These are phyloP conservation scores for Talaromyces islandicus DNA, from an alignment of 2,329 filamentous ascomycete species.

Conservation along the genomic window DNA sequence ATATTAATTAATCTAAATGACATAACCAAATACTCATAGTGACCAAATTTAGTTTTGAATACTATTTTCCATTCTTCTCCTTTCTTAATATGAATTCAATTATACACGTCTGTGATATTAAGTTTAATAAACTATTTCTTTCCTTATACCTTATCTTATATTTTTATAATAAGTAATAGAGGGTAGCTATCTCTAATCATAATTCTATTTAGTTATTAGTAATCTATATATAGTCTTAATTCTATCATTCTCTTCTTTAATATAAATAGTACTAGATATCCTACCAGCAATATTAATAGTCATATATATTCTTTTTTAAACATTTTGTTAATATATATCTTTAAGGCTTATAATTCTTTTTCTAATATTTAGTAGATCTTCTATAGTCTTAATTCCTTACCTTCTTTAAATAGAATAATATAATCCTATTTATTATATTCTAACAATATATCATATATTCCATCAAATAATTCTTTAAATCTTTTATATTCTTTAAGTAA, in stretches of 20 bases:
- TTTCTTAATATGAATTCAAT: slow-evolving; percentile 16
- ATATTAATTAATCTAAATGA: slow-evolving; percentile 21
- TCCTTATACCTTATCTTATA: too few relatives aligned
- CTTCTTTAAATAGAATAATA: background rate
- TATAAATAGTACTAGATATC: too few relatives aligned
- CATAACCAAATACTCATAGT: slow-evolving; percentile 26
- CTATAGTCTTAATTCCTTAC: background rate
- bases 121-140: slow-evolving; percentile 17
- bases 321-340: background rate
- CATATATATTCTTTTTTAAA: background rate
- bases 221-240: too few relatives aligned
- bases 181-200: too few relatives aligned
- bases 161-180: too few relatives aligned
- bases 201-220: too few relatives aligned
- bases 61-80: slow-evolving; percentile 25
- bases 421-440: background rate
- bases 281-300: background rate
- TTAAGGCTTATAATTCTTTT: background rate
- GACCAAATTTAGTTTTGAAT: slow-evolving; percentile 19
- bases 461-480: slow-evolving; percentile 5
- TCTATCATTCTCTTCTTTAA: too few relatives aligned
- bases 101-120: slow-evolving; percentile 16
- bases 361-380: background rate
- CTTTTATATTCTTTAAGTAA: slow-evolving; percentile 2
- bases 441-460: slow-evolving; percentile 1